Evolutionary conservation across 164 flowering plant species (phyloP), one percentile per base, ranked within the genome.

Genomic region (Tinospora cordifolia): DNA sequence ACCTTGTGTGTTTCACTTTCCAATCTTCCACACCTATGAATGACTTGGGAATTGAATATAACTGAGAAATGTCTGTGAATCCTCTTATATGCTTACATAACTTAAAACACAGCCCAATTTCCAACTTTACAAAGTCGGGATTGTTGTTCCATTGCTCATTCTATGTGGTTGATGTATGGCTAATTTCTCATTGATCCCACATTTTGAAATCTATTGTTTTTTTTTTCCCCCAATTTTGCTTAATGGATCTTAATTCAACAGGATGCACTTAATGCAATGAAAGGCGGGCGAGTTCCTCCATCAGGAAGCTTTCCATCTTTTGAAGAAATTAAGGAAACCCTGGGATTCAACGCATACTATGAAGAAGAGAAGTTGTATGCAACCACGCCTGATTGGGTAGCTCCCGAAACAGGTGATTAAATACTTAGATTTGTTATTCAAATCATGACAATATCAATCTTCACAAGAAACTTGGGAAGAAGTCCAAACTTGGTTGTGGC

Each of bases 251-350:
- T 60, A 41, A 5, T 71, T 30, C n/a, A n/a, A 30, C 86, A 93
- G 98, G 98, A 93, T 79, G 86, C 98, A 38, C 84, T 93, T 51
- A 63, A 30, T 60, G 98, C 93, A 24, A 86, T 93, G 64, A 91
- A 82, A 79, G 85, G 94, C 67, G 98, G 98, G 7, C 91, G 94
- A 9, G 72, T 93, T 11, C 98, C 97, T 68, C 78, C 97, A 65
- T 96, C 98, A 71, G 93, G 91, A 82, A 88, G 86, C 82, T 83
- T 93, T 90, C 93, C 96, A 70, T 77, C 97, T 17, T 91, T 93
- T 83, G 96, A 91, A 57, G 97, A 91, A 81, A 77, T 93, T 8
- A 90, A 91, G 78, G 96, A 93, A 69, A 85, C 81, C 34, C 69
- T 93, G 70, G 98, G 98, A 75, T 91, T 91, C 77, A 87, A 88